Evolutionary conservation across 352 stramenopile species (phyloP), one percentile per base, ranked within the genome.

Genomic region (Pelagophyceae sp.): DNA sequence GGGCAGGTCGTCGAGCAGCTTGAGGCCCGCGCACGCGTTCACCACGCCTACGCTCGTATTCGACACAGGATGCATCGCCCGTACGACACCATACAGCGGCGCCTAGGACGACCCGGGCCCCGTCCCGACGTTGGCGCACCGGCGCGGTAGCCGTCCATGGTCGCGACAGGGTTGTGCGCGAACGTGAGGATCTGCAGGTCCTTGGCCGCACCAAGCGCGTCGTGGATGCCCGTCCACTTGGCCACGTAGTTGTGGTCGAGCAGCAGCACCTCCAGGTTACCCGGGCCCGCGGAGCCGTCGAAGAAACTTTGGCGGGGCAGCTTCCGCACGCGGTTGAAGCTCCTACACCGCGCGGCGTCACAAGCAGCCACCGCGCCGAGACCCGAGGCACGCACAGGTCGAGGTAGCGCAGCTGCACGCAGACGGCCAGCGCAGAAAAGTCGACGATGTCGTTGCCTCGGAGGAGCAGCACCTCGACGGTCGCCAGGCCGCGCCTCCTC

Each of bases 161-260:
- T 29, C 1, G 61, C 61, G 29, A 71, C 38, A 2, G 61, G 61
- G 25, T 71, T 71, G 29, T 3, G 2, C 1, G 27, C 61, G 61
- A 71, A 31, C 1, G 61, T 71, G 6, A 71, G 33, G 19, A 71
- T 38, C 5, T 5, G 3, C 5, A 71, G 61, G n/a, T 2, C 2
- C 61, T 38, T 37, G 2, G 61, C 61, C 3, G 61, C 61, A 1
- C 2, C 61, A 31, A 71, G 61, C 11, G 3, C 29, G 11, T 35
- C 31, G 19, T 5, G 29, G 6, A 38, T 19, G 61, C 2, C 33
- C 1, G 6, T 31, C 29, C 27, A 71, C 5, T 35, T 31, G 6
- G 61, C 6, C 11, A 71, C 33, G 61, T 45, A 71, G 29, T 71
- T 71, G n/a, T 71, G 61, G 61, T 71, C 61, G 29, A 35, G 27